Percentiles rank a stretch among this genome's conserved stretches.
Evolutionary conservation across 331 rosid genomes (phyloP).

Genomic region (Cydonia oblonga): DNA sequence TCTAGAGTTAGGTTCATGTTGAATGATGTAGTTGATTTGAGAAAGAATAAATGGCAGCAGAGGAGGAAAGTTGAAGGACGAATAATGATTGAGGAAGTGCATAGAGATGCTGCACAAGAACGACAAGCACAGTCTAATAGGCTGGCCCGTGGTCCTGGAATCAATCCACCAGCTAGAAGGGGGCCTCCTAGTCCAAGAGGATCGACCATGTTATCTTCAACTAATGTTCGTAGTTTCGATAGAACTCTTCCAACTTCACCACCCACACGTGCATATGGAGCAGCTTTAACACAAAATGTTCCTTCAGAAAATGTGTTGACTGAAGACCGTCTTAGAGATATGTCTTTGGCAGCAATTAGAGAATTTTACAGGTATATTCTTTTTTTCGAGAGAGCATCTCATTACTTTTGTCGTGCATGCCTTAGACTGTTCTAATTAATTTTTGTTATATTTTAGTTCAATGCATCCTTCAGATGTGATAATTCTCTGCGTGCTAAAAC

Average conservation of each 20-base stretch:
- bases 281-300: slow-evolving; percentile 25
- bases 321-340: slow-evolving; percentile 41
- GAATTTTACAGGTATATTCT: slow-evolving; percentile 66
- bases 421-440: not conserved
- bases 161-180: slow-evolving; percentile 53
- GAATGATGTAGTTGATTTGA: slow-evolving; percentile 70
- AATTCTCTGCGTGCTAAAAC: not conserved
- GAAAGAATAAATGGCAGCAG: slow-evolving; percentile 88
- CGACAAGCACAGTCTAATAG: slow-evolving; percentile 70
- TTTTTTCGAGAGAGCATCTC: no score
- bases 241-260: slow-evolving; percentile 39
- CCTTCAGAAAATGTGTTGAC: slow-evolving; percentile 20
- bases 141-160: slow-evolving; percentile 54
- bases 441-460: not conserved
- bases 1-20: slow-evolving; percentile 90
- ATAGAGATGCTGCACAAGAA: slow-evolving; percentile 91
- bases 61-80: slow-evolving; percentile 90
- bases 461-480: not conserved
- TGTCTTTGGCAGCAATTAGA: slow-evolving; percentile 61
- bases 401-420: not conserved
- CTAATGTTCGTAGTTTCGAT: slow-evolving; percentile 33
- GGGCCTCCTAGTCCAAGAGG: slow-evolving; percentile 45
- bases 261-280: slow-evolving; percentile 29
- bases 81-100: slow-evolving; percentile 86
- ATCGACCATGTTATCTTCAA: slow-evolving; percentile 37